Evolutionary conservation across 345 rosid genomes (phyloP).

Genomic region (Murraya koenigii): DNA sequence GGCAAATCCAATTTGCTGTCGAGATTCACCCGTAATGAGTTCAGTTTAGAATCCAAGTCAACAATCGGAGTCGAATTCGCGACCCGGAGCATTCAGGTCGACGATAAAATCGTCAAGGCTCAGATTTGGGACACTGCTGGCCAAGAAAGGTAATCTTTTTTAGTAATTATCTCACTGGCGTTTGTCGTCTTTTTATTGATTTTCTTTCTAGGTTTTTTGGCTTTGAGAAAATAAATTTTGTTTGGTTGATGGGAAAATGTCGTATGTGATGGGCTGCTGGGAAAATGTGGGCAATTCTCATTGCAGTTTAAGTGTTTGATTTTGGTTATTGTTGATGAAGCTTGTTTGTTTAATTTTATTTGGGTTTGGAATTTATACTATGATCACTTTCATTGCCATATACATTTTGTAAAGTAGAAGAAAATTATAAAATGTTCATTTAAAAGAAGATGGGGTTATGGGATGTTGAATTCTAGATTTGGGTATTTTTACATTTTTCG

Average conservation of each 20-base stretch:
- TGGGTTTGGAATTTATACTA: background rate
- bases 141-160: slow-evolving; percentile 54
- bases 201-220: background rate
- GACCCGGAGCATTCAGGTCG: slow-evolving; percentile 71
- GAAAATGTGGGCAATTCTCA: background rate
- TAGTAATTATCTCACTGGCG: background rate
- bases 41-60: slow-evolving; percentile 82
- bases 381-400: background rate
- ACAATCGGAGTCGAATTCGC: slow-evolving; percentile 89
- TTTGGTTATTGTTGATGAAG: background rate
- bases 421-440: background rate
- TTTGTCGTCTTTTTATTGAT: background rate
- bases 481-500: background rate
- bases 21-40: slow-evolving; percentile 74
- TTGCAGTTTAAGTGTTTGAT: background rate
- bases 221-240: background rate
- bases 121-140: slow-evolving; percentile 96
- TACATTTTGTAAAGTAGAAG: background rate
- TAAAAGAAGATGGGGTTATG: no score
- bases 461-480: background rate
- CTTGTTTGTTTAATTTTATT: background rate
- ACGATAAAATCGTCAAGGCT: slow-evolving; percentile 75
- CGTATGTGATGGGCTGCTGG: background rate
- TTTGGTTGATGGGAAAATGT: background rate
- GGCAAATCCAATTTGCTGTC: slow-evolving; percentile 78